Conservation (phyloP, 177 flowering plant genomes). For the Vitis hybrid region DNA sequence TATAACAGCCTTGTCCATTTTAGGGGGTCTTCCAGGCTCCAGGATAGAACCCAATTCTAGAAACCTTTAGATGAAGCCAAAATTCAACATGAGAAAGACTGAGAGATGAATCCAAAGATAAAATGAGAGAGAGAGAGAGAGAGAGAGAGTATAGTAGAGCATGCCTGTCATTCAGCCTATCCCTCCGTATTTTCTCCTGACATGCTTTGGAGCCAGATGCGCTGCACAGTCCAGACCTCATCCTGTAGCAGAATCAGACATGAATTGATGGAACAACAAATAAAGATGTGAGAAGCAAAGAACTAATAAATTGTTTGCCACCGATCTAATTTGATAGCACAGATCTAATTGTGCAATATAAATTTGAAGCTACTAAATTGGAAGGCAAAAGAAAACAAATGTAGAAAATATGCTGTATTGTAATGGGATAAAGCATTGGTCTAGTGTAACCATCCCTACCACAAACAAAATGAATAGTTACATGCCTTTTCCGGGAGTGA, state of each 20-base stretch:
- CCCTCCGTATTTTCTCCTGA: constrained; percentile 78
- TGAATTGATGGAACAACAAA: neutral
- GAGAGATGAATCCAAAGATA: constrained; percentile 3
- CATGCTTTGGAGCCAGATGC: constrained; percentile 78
- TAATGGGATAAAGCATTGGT: too few relatives aligned
- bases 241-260: constrained; percentile 34
- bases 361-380: neutral
- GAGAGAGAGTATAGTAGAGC: constrained; percentile 8
- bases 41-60: constrained; percentile 59
- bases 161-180: constrained; percentile 81
- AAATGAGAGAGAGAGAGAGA: constrained; percentile 7
- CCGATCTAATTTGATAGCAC: neutral
- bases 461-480: too few relatives aligned
- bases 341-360: too few relatives aligned
- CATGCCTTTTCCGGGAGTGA: constrained; percentile 54
- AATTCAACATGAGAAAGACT: constrained; percentile 4
- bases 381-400: neutral
- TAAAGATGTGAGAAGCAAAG: neutral
- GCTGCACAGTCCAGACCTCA: constrained; percentile 48
- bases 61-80: constrained; percentile 39
- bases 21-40: constrained; percentile 69
- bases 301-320: neutral
- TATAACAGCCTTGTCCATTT: constrained; percentile 62
- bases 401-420: too few relatives aligned
- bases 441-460: too few relatives aligned